Percentiles rank a stretch among this genome's conserved stretches.
Conservation (phyloP, 768 basidiomycete species). For the Mycena filopes region DNA sequence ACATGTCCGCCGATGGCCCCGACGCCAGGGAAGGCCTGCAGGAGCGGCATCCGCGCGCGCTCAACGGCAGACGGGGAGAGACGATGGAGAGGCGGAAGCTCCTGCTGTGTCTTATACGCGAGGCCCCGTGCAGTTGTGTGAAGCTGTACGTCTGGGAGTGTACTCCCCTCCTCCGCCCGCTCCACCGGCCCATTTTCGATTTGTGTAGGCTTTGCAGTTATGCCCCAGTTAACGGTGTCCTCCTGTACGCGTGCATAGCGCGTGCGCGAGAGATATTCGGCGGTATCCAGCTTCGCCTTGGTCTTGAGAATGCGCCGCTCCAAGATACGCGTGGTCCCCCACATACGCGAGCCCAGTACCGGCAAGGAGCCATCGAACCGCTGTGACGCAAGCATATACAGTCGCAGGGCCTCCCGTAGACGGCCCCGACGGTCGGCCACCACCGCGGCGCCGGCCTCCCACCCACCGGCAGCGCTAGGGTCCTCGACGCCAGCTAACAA, state of each 20-base stretch:
- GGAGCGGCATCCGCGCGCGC: slow-evolving; percentile 20
- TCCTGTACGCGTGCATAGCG: neutral
- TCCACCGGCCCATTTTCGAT: neutral
- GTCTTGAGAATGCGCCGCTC: slow-evolving; percentile 15
- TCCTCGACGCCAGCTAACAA: neutral
- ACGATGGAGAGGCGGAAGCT: slow-evolving; percentile 1
- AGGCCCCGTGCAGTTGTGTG: neutral
- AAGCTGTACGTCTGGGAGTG: neutral
- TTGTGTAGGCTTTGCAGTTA: neutral
- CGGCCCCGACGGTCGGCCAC: neutral
- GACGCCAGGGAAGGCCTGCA: slow-evolving; percentile 22
- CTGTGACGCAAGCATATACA: slow-evolving; percentile 16
- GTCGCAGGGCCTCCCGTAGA: slow-evolving; percentile 15
- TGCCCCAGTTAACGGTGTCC: slow-evolving; percentile 15
- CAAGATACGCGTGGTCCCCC: slow-evolving; percentile 12
- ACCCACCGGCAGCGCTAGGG: neutral
- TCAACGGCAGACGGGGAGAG: slow-evolving; percentile 17
- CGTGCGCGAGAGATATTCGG: neutral
- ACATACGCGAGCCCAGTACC: slow-evolving; percentile 10
- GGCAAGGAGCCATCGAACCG: slow-evolving; percentile 11
- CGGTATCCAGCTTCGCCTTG: neutral
- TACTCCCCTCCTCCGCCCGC: neutral
- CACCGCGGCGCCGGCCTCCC: neutral
- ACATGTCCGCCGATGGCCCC: slow-evolving; percentile 6
- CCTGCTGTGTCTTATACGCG: slow-evolving; percentile 4